Evolutionary conservation across 306 rosid species (phyloP).

Genomic region (Astragalus glycyphyllos): DNA sequence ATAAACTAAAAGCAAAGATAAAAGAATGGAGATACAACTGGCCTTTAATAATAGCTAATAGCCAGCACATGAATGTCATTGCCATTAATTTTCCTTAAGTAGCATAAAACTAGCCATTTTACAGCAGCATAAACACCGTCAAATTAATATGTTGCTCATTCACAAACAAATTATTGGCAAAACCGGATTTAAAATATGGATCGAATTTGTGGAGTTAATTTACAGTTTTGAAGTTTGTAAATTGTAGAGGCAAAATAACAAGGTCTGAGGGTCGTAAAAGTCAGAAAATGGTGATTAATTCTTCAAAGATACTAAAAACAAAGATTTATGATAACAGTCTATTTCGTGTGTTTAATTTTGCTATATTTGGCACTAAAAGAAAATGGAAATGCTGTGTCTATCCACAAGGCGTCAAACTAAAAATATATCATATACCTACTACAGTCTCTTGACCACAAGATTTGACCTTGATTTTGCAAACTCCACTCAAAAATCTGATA

Average conservation of each 20-base stretch:
- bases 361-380: neutral
- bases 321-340: slow-evolving; percentile 8
- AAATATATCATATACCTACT: slow-evolving; percentile 75
- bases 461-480: slow-evolving; percentile 95
- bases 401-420: slow-evolving; percentile 32
- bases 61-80: too few species aligned
- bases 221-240: too few species aligned
- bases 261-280: too few species aligned
- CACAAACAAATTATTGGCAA: too few species aligned
- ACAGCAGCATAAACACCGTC: too few species aligned
- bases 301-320: slow-evolving; percentile 25
- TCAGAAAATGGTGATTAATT: neutral
- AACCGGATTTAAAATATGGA: too few species aligned
- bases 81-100: too few species aligned
- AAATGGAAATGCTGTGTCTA: slow-evolving; percentile 17
- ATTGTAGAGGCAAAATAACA: too few species aligned
- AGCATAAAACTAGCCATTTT: too few species aligned
- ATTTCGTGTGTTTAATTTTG: slow-evolving; percentile 13
- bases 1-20: slow-evolving; percentile 17
- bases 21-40: neutral
- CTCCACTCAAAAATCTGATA: slow-evolving; percentile 95
- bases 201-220: too few species aligned
- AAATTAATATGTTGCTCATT: too few species aligned
- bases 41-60: too few species aligned
- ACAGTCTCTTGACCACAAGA: slow-evolving; percentile 89